These are phyloP conservation scores for Geranium rotundifolium DNA, from an alignment of 345 rosid species.

Conservation along the genomic window DNA sequence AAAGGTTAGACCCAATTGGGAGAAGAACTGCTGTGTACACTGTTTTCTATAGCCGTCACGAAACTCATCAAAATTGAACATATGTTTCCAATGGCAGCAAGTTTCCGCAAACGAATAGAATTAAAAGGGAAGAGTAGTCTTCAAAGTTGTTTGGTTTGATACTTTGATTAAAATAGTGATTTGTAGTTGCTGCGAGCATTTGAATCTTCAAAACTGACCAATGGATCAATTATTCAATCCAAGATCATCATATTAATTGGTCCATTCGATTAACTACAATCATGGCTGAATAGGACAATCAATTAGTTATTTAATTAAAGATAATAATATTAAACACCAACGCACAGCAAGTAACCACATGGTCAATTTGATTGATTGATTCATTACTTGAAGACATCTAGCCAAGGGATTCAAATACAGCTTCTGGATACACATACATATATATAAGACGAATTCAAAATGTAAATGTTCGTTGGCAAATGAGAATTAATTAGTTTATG, in stretches of 20 bases:
- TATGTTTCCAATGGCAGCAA: not conserved
- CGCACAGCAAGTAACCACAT: not conserved
- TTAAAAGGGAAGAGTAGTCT: not conserved
- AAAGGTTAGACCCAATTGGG: slow-evolving; percentile 4
- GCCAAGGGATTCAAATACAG: not conserved
- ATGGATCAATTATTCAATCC: not conserved
- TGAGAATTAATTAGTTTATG: not conserved
- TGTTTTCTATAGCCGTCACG: not conserved
- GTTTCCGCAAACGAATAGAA: not conserved
- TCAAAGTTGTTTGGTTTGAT: not conserved
- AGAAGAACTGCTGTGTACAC: not conserved
- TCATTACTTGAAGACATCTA: not conserved
- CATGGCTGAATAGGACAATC: not conserved
- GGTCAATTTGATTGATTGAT: not conserved
- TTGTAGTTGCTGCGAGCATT: too few relatives aligned
- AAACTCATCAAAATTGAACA: not conserved
- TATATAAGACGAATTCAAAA: not conserved
- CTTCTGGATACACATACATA: not conserved
- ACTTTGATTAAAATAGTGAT: too few relatives aligned
- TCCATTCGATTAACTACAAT: not conserved
- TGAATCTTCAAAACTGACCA: too few relatives aligned
- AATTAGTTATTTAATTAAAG: too few relatives aligned
- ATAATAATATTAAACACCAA: not conserved
- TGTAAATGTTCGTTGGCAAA: not conserved
- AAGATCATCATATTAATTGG: not conserved